Base-by-base conservation (phyloP, 139 green algal genomes). In the Chlorella sp. region DNA sequence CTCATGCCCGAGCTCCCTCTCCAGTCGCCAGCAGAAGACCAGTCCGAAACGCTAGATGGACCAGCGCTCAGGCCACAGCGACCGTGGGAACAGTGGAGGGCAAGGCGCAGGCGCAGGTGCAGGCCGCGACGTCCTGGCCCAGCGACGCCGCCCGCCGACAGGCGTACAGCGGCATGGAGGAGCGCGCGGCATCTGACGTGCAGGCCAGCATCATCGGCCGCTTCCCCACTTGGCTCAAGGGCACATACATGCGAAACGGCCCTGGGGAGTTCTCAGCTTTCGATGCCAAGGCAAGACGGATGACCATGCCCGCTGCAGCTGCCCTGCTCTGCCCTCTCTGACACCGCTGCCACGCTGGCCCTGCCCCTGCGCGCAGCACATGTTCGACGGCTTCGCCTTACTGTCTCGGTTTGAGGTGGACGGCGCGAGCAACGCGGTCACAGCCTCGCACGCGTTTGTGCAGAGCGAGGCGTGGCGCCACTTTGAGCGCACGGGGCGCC, bases 341-440 rank as follows among this genome's bases (percentile, higher is more conserved):
- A 7, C 67, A 50, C 23, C 77, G 73, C 8, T 79, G 82, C 36
- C 36, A 35, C 38, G 17, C 62, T 53, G 38, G 5, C 21, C 19
- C 31, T 17, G 46, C 50, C 63, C n/a, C n/a, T n/a, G n/a, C n/a
- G n/a, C n/a, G 84, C 65, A 83, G 31, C 91, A 96, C 78, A 67
- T 96, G 79, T 96, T 96, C 79, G 91, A 96, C 31, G 91, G 91
- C 11, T 94, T 88, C 64, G 88, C 71, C 36, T 79, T 89, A 67
- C 56, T 96, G 35, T 40, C 65, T 46, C 87, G 89, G 62, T 79
- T 93, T 25, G 36, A 79, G 8, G 64, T 94, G 33, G 2, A 70
- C 12, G 80, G 80, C 7, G 85, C 74, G 3, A 48, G 25, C 19
- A 77, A 80, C 50, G 51, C 35, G 9, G 86, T 72, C 40, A 84